Percentiles rank a stretch among this genome's conserved stretches.
phyloP scores from a whole-genome alignment of 2,329 filamentous ascomycete genomes.

The Phaeosphaeria sp. region DNA sequence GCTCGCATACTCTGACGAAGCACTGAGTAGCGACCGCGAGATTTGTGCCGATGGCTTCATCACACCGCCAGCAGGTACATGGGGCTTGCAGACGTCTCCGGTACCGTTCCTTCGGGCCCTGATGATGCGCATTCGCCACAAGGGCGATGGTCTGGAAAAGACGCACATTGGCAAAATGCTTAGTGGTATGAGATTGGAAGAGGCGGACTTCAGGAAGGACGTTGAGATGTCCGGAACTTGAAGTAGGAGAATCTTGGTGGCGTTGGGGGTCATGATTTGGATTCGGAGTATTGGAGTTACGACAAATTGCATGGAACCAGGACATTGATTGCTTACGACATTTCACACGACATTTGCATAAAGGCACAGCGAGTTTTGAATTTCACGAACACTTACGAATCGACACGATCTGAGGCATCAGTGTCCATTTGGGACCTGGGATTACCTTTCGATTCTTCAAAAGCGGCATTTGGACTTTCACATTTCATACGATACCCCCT shows the following conservation, averaged over 20 bases:
- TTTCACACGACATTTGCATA: not conserved
- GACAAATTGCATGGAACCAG: not conserved
- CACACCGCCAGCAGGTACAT: slow-evolving; percentile 29
- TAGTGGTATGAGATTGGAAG: slow-evolving; percentile 45
- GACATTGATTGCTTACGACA: not conserved
- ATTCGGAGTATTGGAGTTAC: not conserved
- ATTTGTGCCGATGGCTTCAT: slow-evolving; percentile 48
- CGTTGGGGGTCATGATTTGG: not conserved
- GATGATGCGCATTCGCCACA: slow-evolving; percentile 33
- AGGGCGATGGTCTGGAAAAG: slow-evolving; percentile 49
- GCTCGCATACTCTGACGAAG: slow-evolving; percentile 44
- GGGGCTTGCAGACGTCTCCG: slow-evolving; percentile 49
- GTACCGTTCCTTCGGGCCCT: slow-evolving; percentile 52
- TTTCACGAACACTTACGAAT: not conserved
- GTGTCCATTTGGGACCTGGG: too few species aligned
- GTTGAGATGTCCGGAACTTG: not conserved
- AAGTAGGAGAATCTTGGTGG: not conserved
- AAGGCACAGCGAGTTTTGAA: not conserved
- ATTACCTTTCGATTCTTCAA: too few species aligned
- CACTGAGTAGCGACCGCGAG: slow-evolving; percentile 22
- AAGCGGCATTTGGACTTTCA: too few species aligned
- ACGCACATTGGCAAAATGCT: slow-evolving; percentile 55
- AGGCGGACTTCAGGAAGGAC: slow-evolving; percentile 34
- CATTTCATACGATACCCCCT: too few species aligned
- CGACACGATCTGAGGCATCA: too few species aligned